Percentiles rank a stretch among this genome's conserved stretches.
phyloP scores from a whole-genome alignment of 2,329 filamentous ascomycete genomes.

The Sclerotinia sclerotiorum region DNA sequence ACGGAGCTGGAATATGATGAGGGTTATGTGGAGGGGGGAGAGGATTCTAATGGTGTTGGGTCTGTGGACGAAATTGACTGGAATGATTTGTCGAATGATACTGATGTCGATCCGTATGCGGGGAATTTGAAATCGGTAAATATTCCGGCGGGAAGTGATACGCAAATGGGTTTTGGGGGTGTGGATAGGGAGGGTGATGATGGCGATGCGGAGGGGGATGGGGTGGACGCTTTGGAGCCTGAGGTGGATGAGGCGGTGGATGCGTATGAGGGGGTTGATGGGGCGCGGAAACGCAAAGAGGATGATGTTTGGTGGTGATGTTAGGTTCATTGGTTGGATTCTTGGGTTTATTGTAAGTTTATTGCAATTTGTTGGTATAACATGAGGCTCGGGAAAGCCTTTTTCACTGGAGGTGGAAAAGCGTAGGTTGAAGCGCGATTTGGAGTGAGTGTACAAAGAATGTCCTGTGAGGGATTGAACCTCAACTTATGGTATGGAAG shows the following conservation, averaged over 20 bases:
- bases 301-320: constrained; percentile 7
- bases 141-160: neutral
- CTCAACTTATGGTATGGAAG: neutral
- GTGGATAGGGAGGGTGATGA: neutral
- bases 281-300: neutral
- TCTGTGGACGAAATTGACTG: neutral
- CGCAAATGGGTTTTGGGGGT: neutral
- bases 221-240: neutral
- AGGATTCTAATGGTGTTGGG: neutral
- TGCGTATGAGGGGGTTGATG: neutral
- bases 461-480: neutral
- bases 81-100: constrained; percentile 12
- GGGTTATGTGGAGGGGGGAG: neutral
- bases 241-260: neutral
- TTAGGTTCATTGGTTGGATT: neutral
- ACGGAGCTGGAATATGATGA: neutral
- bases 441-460: neutral
- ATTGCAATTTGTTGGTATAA: neutral
- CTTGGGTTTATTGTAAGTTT: no score
- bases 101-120: neutral
- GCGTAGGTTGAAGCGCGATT: neutral
- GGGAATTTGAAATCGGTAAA: neutral
- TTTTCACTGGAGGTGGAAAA: no score
- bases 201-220: neutral
- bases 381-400: no score